Base-by-base conservation (phyloP, 805 yeast species). In the Pichia kluyveri region DNA sequence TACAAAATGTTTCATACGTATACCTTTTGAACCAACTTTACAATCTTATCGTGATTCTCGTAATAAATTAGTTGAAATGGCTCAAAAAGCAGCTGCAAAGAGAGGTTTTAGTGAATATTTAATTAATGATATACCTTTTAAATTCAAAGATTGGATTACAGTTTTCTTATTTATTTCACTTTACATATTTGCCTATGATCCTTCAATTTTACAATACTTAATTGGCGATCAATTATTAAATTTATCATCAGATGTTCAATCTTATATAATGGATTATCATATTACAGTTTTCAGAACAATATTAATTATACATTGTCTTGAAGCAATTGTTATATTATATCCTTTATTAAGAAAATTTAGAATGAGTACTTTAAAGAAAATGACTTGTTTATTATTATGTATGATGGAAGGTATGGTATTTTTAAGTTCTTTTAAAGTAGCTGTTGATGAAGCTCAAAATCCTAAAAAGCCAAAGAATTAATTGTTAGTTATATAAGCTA, bases 61-160 rank as follows among this genome's bases (percentile, higher is more conserved):
- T 43, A 66, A 55, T 1, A 74, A 75, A 54, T 69, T 89, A 44
- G 79, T 82, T 17, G 70, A 73, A 19, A 84, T 89, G 95, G 93
- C 95, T 34, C 76, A 78, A 56, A 72, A 71, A 38, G 79, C 91
- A 2, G 95, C 96, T 4, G 64, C 59, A 5, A 75, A 77, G 50
- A 68, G 83, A 49, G 82, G 82, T 2, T 75, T 66, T 54, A 76
- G 89, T 2, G 81, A 79, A 50, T 61, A 70, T 46, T 14, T 47
- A 12, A 41, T 55, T 11, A 50, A 45, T 37, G 43, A 44, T 12
- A 46, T 55, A 1, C 58, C 58, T 19, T 31, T 43, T 2, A 79
- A 72, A 55, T 63, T 85, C 48, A 68, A 69, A 39, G 72, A 70
- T 39, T 72, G 72, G 38, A 48, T 62, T 12, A 63, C 59, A 34